Conservation (phyloP, 768 basidiomycete genomes). For the Mycena albidolilacea region DNA sequence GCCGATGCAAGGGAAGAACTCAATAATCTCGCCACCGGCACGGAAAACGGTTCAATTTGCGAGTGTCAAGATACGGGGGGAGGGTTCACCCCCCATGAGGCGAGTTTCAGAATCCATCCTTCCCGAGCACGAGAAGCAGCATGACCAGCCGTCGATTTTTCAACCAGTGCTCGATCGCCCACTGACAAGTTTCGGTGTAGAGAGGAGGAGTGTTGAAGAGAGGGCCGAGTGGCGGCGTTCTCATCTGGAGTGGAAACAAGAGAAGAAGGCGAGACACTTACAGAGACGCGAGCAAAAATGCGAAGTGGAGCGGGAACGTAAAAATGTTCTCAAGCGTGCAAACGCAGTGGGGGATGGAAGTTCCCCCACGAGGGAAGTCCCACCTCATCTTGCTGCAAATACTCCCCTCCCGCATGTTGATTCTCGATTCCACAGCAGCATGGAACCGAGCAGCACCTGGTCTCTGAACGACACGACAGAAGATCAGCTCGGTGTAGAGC, state of each 20-base stretch:
- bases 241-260: not conserved
- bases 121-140: not conserved
- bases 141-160: not conserved
- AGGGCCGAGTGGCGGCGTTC: not conserved
- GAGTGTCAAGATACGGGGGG: not conserved
- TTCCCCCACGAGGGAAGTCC: conserved; percentile 27
- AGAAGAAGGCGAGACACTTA: not conserved
- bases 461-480: conserved; percentile 2
- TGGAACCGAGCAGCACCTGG: not conserved
- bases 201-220: not conserved
- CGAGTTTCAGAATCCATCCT: conserved; percentile 2
- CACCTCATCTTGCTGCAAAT: not conserved
- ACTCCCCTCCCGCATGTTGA: conserved; percentile 4
- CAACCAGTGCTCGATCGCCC: not conserved
- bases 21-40: too few species aligned
- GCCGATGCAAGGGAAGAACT: too few species aligned
- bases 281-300: not conserved
- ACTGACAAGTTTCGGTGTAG: not conserved
- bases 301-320: not conserved
- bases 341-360: conserved; percentile 29
- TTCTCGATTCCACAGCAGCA: not conserved
- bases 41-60: not conserved
- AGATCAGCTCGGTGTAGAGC: conserved; percentile 1
- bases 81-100: conserved; percentile 30
- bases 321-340: not conserved